Percentiles rank a stretch among this genome's conserved stretches.
Conservation (phyloP, 2,329 filamentous ascomycete genomes). For the Fusarium tuaranense region DNA sequence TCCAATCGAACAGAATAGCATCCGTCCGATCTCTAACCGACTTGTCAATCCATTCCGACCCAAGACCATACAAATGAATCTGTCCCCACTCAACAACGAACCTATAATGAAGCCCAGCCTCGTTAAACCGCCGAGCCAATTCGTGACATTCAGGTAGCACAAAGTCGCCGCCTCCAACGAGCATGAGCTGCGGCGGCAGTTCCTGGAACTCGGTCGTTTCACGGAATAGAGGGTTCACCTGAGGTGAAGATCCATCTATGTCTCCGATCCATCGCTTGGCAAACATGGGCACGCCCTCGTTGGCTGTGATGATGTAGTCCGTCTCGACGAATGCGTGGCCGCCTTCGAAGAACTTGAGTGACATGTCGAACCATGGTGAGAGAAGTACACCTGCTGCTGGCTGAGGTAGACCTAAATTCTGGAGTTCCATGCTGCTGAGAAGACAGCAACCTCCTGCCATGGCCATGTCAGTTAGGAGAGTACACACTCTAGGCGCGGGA, state of each 20-base stretch:
- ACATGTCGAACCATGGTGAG: neutral
- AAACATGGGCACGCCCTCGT: neutral
- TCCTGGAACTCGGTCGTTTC: neutral
- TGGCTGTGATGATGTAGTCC: neutral
- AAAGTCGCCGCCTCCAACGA: neutral
- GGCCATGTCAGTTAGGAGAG: neutral
- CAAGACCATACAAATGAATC: neutral
- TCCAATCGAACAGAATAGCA: no score
- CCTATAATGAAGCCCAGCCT: neutral
- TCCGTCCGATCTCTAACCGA: neutral
- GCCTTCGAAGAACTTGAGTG: neutral
- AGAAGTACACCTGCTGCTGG: neutral
- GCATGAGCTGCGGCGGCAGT: neutral
- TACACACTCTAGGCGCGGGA: rapidly evolving
- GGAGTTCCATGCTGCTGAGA: neutral
- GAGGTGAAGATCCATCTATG: neutral
- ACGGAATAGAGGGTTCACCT: neutral
- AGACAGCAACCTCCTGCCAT: neutral
- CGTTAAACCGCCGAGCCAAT: neutral
- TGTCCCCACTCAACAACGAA: neutral
- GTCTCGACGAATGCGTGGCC: neutral
- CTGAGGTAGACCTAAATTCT: neutral
- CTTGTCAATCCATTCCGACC: neutral
- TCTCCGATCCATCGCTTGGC: neutral
- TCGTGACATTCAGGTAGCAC: neutral